A percentile compares a stretch with the other conserved stretches of the same genome.
These are phyloP conservation scores for Dictyostelium discoideum DNA, from an alignment of 78 protist genomes.

Conservation along the genomic window DNA sequence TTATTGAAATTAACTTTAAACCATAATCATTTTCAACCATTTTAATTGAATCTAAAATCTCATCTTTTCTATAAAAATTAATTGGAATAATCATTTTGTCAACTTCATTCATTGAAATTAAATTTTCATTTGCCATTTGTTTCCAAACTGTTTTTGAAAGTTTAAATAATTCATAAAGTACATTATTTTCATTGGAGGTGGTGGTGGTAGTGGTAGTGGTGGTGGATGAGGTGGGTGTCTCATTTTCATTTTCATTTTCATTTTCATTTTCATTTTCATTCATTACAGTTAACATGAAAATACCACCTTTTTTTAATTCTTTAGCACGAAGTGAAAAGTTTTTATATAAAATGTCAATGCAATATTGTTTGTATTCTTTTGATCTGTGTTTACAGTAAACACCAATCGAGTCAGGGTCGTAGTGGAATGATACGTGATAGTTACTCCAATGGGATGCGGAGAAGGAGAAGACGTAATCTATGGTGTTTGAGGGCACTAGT, in stretches of 20 bases:
- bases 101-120: background rate
- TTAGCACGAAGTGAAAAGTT: background rate
- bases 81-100: background rate
- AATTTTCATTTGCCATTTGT: background rate
- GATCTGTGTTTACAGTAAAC: background rate
- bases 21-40: background rate
- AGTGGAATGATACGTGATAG: background rate
- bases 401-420: background rate
- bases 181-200: background rate
- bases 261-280: background rate
- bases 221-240: no score
- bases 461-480: background rate
- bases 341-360: background rate
- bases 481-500: background rate
- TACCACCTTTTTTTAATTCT: conserved; percentile 16
- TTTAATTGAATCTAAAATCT: background rate
- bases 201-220: no score
- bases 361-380: background rate
- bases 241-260: no score
- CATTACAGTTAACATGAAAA: background rate
- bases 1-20: background rate
- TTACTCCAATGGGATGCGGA: background rate
- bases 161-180: background rate
- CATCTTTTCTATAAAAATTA: background rate
- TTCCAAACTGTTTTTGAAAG: background rate